Percentiles rank a stretch among this genome's conserved stretches.
phyloP scores from a whole-genome alignment of 306 rosid genomes.

The Prunus mira region DNA sequence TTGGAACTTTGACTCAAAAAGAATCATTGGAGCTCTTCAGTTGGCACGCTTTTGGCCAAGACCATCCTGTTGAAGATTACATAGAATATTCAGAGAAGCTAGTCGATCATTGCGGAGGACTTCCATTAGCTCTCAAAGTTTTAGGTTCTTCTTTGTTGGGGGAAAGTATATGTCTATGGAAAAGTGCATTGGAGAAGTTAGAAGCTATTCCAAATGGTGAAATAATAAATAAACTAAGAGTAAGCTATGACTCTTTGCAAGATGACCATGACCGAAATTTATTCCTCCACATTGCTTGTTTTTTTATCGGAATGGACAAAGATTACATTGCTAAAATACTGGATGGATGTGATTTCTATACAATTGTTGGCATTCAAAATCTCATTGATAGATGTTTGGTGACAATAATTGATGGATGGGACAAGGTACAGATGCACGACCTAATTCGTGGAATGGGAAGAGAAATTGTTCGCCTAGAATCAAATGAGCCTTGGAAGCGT shows the following conservation, averaged over 20 bases:
- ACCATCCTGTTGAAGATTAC: no score
- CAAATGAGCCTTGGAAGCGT: background rate
- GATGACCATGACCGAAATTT: background rate
- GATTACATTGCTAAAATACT: background rate
- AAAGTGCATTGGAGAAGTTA: background rate
- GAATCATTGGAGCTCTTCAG: no score
- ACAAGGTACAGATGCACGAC: background rate
- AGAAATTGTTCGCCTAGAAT: background rate
- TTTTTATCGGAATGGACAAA: background rate
- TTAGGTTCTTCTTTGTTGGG: no score
- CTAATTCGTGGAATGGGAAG: background rate
- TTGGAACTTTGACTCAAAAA: no score
- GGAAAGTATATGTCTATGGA: no score
- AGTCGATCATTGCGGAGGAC: no score
- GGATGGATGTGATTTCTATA: background rate
- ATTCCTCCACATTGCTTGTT: slow-evolving; percentile 8
- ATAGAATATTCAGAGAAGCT: no score
- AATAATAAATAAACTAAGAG: background rate
- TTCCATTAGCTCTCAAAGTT: no score
- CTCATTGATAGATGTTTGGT: background rate
- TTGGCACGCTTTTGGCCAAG: no score
- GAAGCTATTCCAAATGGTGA: background rate
- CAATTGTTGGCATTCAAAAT: background rate
- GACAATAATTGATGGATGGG: background rate
- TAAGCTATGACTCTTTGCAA: background rate